Conservation (phyloP, 2,329 filamentous ascomycete genomes). For the Penicillium concentricum region DNA sequence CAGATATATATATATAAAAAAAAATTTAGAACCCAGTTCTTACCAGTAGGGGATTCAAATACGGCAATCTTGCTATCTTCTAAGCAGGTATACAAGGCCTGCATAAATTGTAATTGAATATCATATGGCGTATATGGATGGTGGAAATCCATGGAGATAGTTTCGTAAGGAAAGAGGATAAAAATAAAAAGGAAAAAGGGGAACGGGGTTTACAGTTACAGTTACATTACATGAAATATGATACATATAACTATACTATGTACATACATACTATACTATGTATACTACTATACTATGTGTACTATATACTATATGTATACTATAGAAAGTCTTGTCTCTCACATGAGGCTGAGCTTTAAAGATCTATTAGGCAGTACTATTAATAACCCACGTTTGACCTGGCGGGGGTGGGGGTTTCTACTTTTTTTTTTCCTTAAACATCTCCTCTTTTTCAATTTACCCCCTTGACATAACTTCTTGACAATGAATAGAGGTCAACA, state of each 20-base stretch:
- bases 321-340: no score
- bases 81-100: conserved; percentile 73
- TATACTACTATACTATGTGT: no score
- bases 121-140: conserved; percentile 86
- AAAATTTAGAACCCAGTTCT: background rate
- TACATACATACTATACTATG: no score
- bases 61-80: conserved; percentile 80
- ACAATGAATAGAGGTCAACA: conserved; percentile 42
- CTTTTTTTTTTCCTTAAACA: background rate
- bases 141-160: conserved; percentile 62
- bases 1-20: no score
- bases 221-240: no score
- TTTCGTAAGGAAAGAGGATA: background rate
- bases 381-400: background rate
- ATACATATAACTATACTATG: no score
- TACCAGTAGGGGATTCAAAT: conserved; percentile 90
- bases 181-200: background rate
- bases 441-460: background rate
- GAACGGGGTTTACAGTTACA: no score
- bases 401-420: background rate
- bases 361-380: no score
- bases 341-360: no score
- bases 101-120: conserved; percentile 88
- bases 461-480: background rate
- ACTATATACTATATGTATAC: no score